A percentile compares a stretch with the other conserved stretches of the same genome.
phyloP scores from a whole-genome alignment of 2,329 filamentous ascomycete species.

The Capronia coronata region DNA sequence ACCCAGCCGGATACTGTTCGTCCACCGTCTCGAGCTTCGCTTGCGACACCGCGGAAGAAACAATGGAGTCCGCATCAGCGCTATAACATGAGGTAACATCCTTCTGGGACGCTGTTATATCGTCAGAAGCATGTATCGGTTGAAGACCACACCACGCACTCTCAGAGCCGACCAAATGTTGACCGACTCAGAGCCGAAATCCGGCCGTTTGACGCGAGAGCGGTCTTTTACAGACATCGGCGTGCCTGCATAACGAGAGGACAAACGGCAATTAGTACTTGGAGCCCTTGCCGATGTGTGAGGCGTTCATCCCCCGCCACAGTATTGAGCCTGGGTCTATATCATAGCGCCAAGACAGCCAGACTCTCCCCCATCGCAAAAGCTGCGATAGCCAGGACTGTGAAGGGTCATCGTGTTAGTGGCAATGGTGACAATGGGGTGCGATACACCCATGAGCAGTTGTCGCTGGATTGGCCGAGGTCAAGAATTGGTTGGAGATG shows the following conservation, averaged over 20 bases:
- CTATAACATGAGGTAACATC: no score
- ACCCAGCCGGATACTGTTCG: neutral
- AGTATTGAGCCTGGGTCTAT: neutral
- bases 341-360: no score
- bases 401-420: no score
- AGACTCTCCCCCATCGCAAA: no score
- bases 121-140: no score
- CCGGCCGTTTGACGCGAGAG: no score
- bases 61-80: no score
- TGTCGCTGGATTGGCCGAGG: neutral
- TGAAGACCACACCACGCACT: no score
- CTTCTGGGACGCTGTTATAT: neutral
- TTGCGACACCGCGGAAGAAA: neutral
- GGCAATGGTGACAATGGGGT: neutral
- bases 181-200: neutral
- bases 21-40: neutral
- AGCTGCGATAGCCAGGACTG: no score
- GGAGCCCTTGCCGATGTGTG: neutral
- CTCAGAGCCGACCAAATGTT: neutral
- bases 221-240: no score
- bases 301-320: neutral
- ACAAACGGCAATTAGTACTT: neutral
- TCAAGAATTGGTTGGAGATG: slow-evolving; percentile 1
- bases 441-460: neutral
- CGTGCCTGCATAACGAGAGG: neutral